Evolutionary conservation across 179 eudicot genomes (phyloP).

Genomic region (Beta corolliflora): DNA sequence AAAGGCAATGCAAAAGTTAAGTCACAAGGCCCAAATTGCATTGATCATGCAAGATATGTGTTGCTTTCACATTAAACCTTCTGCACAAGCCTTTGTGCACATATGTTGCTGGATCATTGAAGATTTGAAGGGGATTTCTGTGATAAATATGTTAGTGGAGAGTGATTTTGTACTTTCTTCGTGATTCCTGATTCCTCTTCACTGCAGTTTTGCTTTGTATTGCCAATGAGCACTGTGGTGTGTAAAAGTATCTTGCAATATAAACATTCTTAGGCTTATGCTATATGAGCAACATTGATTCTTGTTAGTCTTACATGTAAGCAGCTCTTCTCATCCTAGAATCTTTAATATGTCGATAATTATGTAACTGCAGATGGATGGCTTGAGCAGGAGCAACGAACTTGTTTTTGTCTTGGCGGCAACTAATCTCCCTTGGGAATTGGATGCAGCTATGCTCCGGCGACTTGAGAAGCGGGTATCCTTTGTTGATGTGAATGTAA

Average conservation of each 20-base stretch:
- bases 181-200: not conserved
- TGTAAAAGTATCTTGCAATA: too few species aligned
- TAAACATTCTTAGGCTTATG: not conserved
- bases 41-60: not conserved
- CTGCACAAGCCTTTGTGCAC: not conserved
- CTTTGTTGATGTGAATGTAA: constrained; percentile 20
- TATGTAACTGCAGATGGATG: constrained; percentile 90
- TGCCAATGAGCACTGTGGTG: not conserved
- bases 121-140: not conserved
- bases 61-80: not conserved
- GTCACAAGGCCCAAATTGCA: not conserved
- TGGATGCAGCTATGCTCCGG: constrained; percentile 98
- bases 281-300: not conserved
- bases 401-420: constrained; percentile 99
- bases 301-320: too few species aligned
- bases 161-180: not conserved
- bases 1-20: not conserved
- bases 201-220: not conserved
- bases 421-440: constrained; percentile 98
- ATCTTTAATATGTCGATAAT: constrained; percentile 4
- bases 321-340: not conserved
- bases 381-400: constrained; percentile 85
- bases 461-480: constrained; percentile 98
- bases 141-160: not conserved
- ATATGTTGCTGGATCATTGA: not conserved